These are phyloP conservation scores for Piper longum DNA, from an alignment of 164 flowering plant species.

Conservation along the genomic window DNA sequence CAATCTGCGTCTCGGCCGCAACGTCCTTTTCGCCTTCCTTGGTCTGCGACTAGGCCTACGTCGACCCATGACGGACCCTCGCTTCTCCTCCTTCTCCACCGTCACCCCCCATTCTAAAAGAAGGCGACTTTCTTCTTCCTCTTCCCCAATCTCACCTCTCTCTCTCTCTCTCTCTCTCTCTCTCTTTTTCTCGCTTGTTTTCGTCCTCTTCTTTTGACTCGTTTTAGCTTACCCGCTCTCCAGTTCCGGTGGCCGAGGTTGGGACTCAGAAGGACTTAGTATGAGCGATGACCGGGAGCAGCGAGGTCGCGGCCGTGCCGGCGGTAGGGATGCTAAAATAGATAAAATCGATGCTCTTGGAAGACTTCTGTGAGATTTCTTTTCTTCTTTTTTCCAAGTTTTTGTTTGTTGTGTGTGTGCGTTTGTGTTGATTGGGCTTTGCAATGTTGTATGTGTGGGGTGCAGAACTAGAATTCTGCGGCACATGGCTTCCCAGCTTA, in stretches of 20 bases:
- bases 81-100: neutral
- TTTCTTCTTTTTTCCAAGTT: neutral
- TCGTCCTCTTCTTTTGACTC: neutral
- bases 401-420: neutral
- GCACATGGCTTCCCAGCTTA: conserved; percentile 74
- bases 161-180: neutral
- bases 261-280: conserved; percentile 5
- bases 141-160: neutral
- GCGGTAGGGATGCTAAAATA: conserved; percentile 11
- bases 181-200: neutral
- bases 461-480: conserved; percentile 72
- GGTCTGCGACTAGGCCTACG: neutral
- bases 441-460: neutral
- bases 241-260: conserved; percentile 15
- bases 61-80: neutral
- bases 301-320: conserved; percentile 23
- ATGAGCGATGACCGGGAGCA: conserved; percentile 17
- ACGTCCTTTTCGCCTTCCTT: neutral
- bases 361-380: conserved; percentile 8
- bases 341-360: conserved; percentile 27
- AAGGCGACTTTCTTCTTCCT: neutral
- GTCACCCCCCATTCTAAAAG: neutral
- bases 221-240: neutral
- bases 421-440: neutral
- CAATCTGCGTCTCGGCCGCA: too few species aligned